Conservation (phyloP, 2,329 filamentous ascomycete genomes). For the Aureobasidium sp. region DNA sequence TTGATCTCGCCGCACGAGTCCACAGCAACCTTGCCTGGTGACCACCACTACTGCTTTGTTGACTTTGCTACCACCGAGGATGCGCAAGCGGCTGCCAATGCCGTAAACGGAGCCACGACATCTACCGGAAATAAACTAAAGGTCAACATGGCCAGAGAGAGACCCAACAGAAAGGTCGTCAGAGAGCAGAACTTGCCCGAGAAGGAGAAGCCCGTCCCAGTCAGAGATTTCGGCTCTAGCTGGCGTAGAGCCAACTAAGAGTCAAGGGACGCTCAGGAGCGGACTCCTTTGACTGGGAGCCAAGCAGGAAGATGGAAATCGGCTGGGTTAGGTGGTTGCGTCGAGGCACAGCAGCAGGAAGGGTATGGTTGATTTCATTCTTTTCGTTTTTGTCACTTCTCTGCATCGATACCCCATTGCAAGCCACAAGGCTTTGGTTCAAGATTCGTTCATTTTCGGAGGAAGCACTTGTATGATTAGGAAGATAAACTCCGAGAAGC, state of each 20-base stretch:
- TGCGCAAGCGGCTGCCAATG: constrained; percentile 18
- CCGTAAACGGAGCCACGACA: constrained; percentile 20
- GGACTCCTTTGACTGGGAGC: neutral
- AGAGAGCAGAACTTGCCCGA: neutral
- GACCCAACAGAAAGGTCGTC: constrained; percentile 2
- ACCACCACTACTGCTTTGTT: constrained; percentile 25
- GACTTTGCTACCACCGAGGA: constrained; percentile 22
- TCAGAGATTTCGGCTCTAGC: constrained; percentile 13
- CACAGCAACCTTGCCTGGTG: constrained; percentile 10
- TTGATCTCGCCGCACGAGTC: constrained; percentile 23
- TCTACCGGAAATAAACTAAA: constrained; percentile 17
- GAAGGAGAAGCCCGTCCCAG: constrained; percentile 3
- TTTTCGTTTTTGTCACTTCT: neutral
- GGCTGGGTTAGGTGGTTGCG: neutral
- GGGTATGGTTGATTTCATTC: neutral
- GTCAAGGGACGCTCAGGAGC: neutral
- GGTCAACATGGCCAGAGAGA: constrained; percentile 16
- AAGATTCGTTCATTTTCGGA: neutral
- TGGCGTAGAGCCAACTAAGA: constrained; percentile 12
- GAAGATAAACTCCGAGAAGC: neutral
- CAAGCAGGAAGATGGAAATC: neutral
- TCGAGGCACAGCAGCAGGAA: neutral
- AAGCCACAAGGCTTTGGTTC: neutral
- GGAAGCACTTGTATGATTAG: neutral
- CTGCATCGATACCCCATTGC: constrained; percentile 9